Evolutionary conservation across 2,329 filamentous ascomycete species (phyloP), one percentile per base, ranked within the genome.

Genomic region (Leptoxyphium fumago): DNA sequence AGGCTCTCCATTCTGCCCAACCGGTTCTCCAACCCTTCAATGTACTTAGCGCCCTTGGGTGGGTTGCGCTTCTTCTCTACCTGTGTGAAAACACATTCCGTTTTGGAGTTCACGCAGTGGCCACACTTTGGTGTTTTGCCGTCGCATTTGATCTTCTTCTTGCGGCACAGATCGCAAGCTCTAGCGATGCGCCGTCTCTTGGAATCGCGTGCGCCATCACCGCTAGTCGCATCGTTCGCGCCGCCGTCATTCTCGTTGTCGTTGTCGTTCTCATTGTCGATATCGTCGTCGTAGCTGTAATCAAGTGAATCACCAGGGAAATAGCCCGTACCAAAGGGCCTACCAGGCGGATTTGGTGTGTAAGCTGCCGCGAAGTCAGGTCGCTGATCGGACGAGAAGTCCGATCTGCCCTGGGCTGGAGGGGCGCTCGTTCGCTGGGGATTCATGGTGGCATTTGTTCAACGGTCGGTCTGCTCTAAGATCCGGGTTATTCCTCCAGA

Each of bases 41-140:
- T 95, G 61, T 98, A 98, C 65, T 96, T 96, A 44, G 91, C 91
- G 46, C 91, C 89, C 72, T 96, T 98, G 1, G 89, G 91, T 43
- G 91, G 89, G 63, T 84, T 91, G 46, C 91, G 77, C 73, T 98
- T 98, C 78, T 98, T 98, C 69, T 98, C 91, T 32, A 96, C 88
- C 61, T 94, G 87, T 1, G 91, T 96, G 61, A 96, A 96, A 54
- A 94, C 77, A 63, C 89, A 98, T 56, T 94, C 87, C 5, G 88
- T 95, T 72, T 95, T 95, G 71, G 95, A 95, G 64, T 95, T 96
- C 62, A 83, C 82, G 64, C 89, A 98, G 65, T 96, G 91, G 7
- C 85, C 88, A 65, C 91, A 98, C 48, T 87, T 80, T 32, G 91
- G 89, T 66, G 94, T 78, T 67, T 93, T 94, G 53, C 91, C 89